phyloP scores from a whole-genome alignment of 2,329 filamentous ascomycete species.

The Ilyonectria destructans region DNA sequence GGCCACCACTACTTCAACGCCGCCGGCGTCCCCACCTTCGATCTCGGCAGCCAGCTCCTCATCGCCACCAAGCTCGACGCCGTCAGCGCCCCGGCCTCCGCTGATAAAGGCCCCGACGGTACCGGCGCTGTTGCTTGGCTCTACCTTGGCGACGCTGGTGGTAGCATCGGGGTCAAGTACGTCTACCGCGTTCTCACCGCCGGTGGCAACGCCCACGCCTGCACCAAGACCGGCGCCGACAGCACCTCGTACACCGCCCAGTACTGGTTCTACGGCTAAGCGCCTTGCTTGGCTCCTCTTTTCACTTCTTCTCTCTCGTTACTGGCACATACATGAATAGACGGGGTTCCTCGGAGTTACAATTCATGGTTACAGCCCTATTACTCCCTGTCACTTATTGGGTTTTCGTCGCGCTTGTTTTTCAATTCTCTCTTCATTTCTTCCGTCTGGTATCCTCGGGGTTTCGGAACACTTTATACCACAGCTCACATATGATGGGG shows the following conservation, averaged over 20 bases:
- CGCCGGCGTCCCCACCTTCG: slow-evolving; percentile 71
- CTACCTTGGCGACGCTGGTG: slow-evolving; percentile 60
- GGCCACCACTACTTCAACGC: slow-evolving; percentile 80
- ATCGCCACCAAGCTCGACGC: slow-evolving; percentile 65
- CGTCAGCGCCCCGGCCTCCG: slow-evolving; percentile 67
- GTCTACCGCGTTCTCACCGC: slow-evolving; percentile 72
- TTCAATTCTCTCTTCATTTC: slow-evolving; percentile 4
- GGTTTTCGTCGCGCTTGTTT: background rate
- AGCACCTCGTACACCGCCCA: slow-evolving; percentile 71
- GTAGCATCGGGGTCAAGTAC: slow-evolving; percentile 55
- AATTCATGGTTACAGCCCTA: slow-evolving; percentile 40
- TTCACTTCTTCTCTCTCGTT: slow-evolving; percentile 32
- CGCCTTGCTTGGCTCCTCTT: background rate
- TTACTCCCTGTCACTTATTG: slow-evolving; percentile 17
- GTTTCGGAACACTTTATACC: slow-evolving; percentile 41
- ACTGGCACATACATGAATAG: slow-evolving; percentile 42
- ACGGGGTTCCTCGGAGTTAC: slow-evolving; percentile 41
- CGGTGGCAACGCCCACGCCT: slow-evolving; percentile 65
- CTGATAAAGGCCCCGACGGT: slow-evolving; percentile 63
- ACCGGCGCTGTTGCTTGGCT: slow-evolving; percentile 73
- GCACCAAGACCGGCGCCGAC: slow-evolving; percentile 60
- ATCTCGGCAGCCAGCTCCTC: slow-evolving; percentile 62
- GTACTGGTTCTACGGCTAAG: slow-evolving; percentile 71
- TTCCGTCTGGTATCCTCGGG: slow-evolving; percentile 32
- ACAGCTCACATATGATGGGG: slow-evolving; percentile 33